A percentile compares a stretch with the other conserved stretches of the same genome.
phyloP scores from a whole-genome alignment of 1,139 yeast genomes.

The Candida tetrigidarum region DNA sequence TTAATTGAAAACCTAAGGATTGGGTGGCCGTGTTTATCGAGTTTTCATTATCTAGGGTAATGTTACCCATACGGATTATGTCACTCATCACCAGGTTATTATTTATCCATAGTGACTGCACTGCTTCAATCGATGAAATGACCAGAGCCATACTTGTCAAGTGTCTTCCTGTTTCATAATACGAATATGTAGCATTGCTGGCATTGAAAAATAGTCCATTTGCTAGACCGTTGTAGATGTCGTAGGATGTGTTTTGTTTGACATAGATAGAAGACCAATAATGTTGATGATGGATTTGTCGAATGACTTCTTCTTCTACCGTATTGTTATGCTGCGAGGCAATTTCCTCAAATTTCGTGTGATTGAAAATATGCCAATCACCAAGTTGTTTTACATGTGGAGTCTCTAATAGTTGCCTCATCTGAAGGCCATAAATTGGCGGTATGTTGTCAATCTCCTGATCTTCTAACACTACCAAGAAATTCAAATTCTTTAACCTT shows the following conservation, averaged over 20 bases:
- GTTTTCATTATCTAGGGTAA: conserved; percentile 3
- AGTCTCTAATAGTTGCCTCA: conserved; percentile 22
- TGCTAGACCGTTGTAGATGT: conserved; percentile 26
- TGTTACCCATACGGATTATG: not conserved
- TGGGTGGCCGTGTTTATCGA: conserved; percentile 7
- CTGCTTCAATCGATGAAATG: not conserved
- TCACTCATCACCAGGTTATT: not conserved
- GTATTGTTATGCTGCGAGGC: conserved; percentile 37
- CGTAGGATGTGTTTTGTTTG: conserved; percentile 37
- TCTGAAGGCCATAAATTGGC: conserved; percentile 23
- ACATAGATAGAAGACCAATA: conserved; percentile 50
- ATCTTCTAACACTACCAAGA: not conserved
- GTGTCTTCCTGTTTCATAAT: conserved; percentile 48
- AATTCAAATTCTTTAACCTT: not conserved
- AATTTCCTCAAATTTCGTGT: conserved; percentile 30
- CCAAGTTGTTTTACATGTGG: conserved; percentile 30
- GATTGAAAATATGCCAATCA: conserved; percentile 43
- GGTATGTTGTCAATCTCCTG: conserved; percentile 14
- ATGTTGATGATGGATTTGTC: conserved; percentile 46
- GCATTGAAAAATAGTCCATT: not conserved
- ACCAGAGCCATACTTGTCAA: conserved; percentile 13
- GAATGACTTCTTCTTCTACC: conserved; percentile 31
- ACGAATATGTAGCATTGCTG: conserved; percentile 20
- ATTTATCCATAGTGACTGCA: not conserved
- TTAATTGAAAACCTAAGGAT: conserved; percentile 9